phyloP scores from a whole-genome alignment of 2,329 filamentous ascomycete genomes.

The Epicoccum nigrum region DNA sequence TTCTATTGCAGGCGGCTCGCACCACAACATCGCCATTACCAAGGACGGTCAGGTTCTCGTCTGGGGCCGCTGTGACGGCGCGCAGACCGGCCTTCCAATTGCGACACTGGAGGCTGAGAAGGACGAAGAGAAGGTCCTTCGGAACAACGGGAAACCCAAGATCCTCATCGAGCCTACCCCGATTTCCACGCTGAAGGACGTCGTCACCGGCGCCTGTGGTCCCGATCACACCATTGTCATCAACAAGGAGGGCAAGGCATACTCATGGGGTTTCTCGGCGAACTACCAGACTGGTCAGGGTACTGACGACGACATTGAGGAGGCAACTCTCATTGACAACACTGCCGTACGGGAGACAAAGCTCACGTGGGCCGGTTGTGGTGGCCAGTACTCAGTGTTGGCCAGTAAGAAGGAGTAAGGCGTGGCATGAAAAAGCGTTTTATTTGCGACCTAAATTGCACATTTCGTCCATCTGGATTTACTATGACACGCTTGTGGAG shows the following conservation, averaged over 20 bases:
- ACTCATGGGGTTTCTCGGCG: constrained; percentile 79
- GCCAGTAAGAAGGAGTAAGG: constrained; percentile 45
- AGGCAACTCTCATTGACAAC: constrained; percentile 83
- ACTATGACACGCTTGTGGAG: neutral
- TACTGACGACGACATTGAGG: constrained; percentile 76
- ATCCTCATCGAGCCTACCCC: constrained; percentile 72
- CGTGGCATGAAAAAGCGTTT: neutral
- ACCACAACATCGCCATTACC: constrained; percentile 72
- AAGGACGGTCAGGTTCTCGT: constrained; percentile 61
- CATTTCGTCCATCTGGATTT: constrained; percentile 4
- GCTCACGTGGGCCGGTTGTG: constrained; percentile 80
- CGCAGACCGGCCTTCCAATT: constrained; percentile 56
- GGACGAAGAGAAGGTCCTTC: constrained; percentile 53
- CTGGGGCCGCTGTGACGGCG: constrained; percentile 66
- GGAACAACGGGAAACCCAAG: constrained; percentile 67
- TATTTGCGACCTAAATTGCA: constrained; percentile 10
- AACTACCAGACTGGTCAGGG: constrained; percentile 83
- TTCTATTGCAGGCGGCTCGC: constrained; percentile 72
- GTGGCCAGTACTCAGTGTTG: constrained; percentile 81
- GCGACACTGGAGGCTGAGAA: constrained; percentile 35
- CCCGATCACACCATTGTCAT: constrained; percentile 77
- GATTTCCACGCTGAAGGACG: constrained; percentile 64
- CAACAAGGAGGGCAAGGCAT: constrained; percentile 71
- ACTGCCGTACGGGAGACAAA: constrained; percentile 77
- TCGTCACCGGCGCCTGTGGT: constrained; percentile 65